Percentiles rank a stretch among this genome's conserved stretches.
phyloP scores from a whole-genome alignment of 2,329 filamentous ascomycete genomes.

The Dothidotthia symphoricarpi region DNA sequence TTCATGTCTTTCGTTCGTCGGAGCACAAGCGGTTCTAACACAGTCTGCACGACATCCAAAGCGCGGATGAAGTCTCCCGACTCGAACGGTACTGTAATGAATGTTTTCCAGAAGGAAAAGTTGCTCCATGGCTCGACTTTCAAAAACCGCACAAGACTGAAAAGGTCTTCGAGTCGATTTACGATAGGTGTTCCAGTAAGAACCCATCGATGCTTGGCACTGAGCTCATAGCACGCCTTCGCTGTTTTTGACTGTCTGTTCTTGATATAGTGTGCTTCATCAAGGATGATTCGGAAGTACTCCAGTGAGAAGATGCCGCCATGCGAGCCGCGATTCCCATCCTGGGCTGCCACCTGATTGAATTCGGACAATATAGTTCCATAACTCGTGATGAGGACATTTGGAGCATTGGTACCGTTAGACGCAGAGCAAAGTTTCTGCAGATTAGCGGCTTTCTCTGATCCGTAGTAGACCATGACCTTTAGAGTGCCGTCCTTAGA shows the following conservation, averaged over 20 bases:
- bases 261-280: conserved; percentile 95
- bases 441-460: conserved; percentile 76
- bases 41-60: conserved; percentile 93
- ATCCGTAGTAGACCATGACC: conserved; percentile 87
- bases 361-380: conserved; percentile 90
- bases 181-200: conserved; percentile 96
- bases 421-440: conserved; percentile 72
- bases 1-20: conserved; percentile 97
- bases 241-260: conserved; percentile 84
- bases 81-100: conserved; percentile 96
- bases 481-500: conserved; percentile 81
- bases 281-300: conserved; percentile 92
- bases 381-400: conserved; percentile 93
- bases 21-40: conserved; percentile 92
- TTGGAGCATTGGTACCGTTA: conserved; percentile 74
- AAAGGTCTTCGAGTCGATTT: conserved; percentile 90
- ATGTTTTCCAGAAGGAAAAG: conserved; percentile 98
- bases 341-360: conserved; percentile 66
- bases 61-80: conserved; percentile 91
- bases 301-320: conserved; percentile 81
- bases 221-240: conserved; percentile 88
- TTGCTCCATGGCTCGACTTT: conserved; percentile 97
- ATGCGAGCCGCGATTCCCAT: conserved; percentile 63
- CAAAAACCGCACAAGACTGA: conserved; percentile 87
- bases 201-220: conserved; percentile 83